These are phyloP conservation scores for Diaporthe batatas DNA, from an alignment of 2,329 filamentous ascomycete genomes.

Conservation along the genomic window DNA sequence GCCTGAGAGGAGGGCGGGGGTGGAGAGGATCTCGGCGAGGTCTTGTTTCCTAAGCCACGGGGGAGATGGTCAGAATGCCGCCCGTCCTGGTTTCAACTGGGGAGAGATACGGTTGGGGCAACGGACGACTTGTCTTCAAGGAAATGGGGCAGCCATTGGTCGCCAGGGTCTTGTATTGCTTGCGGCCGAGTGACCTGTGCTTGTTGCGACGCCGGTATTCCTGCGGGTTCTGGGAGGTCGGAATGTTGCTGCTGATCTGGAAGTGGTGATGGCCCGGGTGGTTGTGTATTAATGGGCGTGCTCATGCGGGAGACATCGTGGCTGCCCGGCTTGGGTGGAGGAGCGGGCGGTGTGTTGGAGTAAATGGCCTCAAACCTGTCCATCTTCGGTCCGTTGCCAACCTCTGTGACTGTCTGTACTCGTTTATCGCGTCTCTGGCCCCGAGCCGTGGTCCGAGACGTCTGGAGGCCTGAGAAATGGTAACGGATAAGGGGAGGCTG, in stretches of 20 bases:
- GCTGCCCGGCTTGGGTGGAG: slow-evolving; percentile 79
- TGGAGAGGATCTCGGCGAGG: slow-evolving; percentile 76
- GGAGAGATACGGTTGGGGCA: slow-evolving; percentile 41
- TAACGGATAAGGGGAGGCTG: not conserved
- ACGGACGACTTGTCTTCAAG: slow-evolving; percentile 86
- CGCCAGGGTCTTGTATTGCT: slow-evolving; percentile 69
- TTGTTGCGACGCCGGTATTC: slow-evolving; percentile 46
- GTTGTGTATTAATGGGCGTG: slow-evolving; percentile 68
- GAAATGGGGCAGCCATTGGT: slow-evolving; percentile 82
- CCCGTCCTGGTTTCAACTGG: not conserved
- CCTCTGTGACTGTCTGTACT: not conserved
- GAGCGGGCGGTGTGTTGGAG: slow-evolving; percentile 72
- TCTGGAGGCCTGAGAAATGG: not conserved
- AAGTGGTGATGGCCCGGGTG: slow-evolving; percentile 57
- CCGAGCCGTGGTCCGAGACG: not conserved
- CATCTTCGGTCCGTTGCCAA: not conserved
- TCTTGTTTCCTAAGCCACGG: slow-evolving; percentile 76
- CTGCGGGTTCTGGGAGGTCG: slow-evolving; percentile 46
- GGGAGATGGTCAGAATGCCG: slow-evolving; percentile 1
- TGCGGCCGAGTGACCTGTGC: slow-evolving; percentile 49
- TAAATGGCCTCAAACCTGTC: slow-evolving; percentile 53
- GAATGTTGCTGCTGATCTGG: slow-evolving; percentile 50
- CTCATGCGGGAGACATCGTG: slow-evolving; percentile 76
- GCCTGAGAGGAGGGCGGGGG: slow-evolving; percentile 77
- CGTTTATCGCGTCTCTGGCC: too few relatives aligned